Conservation (phyloP, 1,284 basidiomycete species). For the Pseudozyma hubeiensis region DNA sequence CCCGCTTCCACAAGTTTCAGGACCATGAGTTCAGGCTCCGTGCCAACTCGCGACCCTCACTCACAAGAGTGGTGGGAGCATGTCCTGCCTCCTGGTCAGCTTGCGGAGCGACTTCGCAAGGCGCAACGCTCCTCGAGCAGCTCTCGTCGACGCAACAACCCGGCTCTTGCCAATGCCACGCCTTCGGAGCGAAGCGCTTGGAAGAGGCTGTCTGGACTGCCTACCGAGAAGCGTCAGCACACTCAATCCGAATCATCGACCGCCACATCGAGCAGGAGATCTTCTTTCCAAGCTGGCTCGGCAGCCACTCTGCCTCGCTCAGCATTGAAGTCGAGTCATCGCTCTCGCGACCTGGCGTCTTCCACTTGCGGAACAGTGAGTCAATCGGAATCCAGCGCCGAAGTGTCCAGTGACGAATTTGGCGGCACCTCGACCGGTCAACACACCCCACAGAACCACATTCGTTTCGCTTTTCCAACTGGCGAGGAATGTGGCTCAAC, state of each 20-base stretch:
- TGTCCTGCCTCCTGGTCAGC: constrained; percentile 58
- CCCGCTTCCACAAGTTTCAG: constrained; percentile 10
- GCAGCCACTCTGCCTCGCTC: constrained; percentile 33
- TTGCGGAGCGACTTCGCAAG: constrained; percentile 54
- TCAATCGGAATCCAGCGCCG: constrained; percentile 38
- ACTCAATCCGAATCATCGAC: constrained; percentile 28
- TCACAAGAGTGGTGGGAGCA: constrained; percentile 60
- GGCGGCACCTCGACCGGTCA: constrained; percentile 17
- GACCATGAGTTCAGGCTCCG: constrained; percentile 5
- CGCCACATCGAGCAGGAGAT: constrained; percentile 28
- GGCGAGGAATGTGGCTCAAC: neutral
- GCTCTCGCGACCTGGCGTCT: constrained; percentile 6
- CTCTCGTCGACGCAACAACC: constrained; percentile 39
- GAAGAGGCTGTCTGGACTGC: constrained; percentile 42
- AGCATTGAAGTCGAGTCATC: constrained; percentile 13
- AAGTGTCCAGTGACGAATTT: constrained; percentile 44
- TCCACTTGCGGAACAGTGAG: neutral
- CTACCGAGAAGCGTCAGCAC: constrained; percentile 14
- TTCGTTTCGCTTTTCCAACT: constrained; percentile 19
- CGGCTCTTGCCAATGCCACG: constrained; percentile 44
- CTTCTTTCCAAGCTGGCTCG: constrained; percentile 21
- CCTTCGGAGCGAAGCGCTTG: constrained; percentile 41
- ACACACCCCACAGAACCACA: constrained; percentile 19
- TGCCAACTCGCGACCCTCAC: constrained; percentile 16
- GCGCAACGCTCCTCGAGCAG: constrained; percentile 48